phyloP scores from a whole-genome alignment of 2,329 filamentous ascomycete species.

The Monosporascus sp. region DNA sequence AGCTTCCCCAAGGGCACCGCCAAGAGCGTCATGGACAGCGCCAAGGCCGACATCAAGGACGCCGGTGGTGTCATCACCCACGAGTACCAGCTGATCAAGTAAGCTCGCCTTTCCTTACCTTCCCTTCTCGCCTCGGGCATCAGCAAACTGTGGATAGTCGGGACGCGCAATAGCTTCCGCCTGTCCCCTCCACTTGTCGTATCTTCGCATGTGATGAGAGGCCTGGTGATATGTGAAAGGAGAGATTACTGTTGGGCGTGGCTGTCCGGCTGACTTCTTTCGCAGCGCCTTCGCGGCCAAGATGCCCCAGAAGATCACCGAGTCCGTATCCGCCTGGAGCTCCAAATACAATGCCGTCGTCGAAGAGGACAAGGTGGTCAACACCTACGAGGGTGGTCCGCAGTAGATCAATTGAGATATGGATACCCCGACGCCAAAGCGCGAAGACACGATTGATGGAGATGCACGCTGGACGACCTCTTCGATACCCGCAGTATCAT shows the following conservation, averaged over 20 bases:
- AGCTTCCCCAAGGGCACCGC: conserved; percentile 69
- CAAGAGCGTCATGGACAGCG: conserved; percentile 60
- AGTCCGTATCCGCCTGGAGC: conserved; percentile 57
- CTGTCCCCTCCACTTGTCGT: conserved; percentile 9
- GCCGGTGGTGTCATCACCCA: conserved; percentile 76
- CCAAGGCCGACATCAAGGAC: conserved; percentile 63
- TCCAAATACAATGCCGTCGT: conserved; percentile 57
- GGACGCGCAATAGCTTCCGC: background rate
- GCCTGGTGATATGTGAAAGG: no score
- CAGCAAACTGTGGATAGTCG: background rate
- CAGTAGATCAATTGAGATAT: conserved; percentile 3
- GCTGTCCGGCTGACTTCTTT: background rate
- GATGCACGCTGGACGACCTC: background rate
- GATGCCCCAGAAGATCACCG: conserved; percentile 62
- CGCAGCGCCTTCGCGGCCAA: conserved; percentile 71
- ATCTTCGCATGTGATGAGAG: background rate
- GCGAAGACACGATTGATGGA: background rate
- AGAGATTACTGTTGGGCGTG: no score
- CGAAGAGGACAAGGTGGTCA: conserved; percentile 71
- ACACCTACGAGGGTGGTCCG: conserved; percentile 29
- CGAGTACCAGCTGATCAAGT: conserved; percentile 65
- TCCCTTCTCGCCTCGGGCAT: background rate
- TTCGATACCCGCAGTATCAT: no score
- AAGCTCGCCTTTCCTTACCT: conserved; percentile 27
- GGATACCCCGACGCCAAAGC: background rate